These are phyloP conservation scores for Saturnispora galanensis DNA, from an alignment of 805 yeast genomes.

Conservation along the genomic window DNA sequence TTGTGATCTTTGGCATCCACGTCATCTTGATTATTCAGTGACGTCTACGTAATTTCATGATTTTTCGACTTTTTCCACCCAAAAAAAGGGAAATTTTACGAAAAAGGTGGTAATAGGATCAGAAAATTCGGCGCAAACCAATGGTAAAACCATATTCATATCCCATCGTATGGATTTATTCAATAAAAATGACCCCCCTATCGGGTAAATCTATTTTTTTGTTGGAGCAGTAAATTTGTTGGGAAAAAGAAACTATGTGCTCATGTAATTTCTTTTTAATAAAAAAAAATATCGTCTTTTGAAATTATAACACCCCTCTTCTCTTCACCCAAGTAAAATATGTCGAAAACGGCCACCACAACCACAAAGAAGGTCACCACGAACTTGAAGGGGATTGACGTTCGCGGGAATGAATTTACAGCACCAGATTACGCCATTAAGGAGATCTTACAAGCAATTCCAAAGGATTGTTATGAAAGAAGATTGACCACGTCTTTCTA, in stretches of 20 bases:
- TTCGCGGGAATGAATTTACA: slow-evolving; percentile 55
- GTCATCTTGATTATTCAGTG: too few relatives aligned
- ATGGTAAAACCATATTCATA: too few relatives aligned
- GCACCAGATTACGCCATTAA: slow-evolving; percentile 72
- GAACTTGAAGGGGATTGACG: slow-evolving; percentile 41
- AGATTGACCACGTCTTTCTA: slow-evolving; percentile 41
- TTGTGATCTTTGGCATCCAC: too few relatives aligned
- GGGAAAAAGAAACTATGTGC: slow-evolving; percentile 1
- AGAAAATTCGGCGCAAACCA: too few relatives aligned
- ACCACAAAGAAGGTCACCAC: slow-evolving; percentile 29
- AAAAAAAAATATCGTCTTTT: not conserved
- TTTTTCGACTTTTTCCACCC: not conserved
- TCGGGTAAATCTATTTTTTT: not conserved
- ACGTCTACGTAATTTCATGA: too few relatives aligned
- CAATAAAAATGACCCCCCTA: too few relatives aligned
- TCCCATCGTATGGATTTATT: too few relatives aligned
- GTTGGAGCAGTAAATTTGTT: not conserved
- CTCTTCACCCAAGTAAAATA: not conserved
- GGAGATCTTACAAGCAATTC: slow-evolving; percentile 64
- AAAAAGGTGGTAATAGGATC: not conserved
- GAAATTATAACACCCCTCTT: not conserved
- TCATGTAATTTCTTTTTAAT: not conserved
- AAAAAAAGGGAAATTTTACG: not conserved
- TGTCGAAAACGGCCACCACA: slow-evolving; percentile 11
- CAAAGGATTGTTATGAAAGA: slow-evolving; percentile 65